A percentile compares a stretch with the other conserved stretches of the same genome.
These are phyloP conservation scores for Metschnikowia lochheadii DNA, from an alignment of 805 yeast species.

Conservation along the genomic window DNA sequence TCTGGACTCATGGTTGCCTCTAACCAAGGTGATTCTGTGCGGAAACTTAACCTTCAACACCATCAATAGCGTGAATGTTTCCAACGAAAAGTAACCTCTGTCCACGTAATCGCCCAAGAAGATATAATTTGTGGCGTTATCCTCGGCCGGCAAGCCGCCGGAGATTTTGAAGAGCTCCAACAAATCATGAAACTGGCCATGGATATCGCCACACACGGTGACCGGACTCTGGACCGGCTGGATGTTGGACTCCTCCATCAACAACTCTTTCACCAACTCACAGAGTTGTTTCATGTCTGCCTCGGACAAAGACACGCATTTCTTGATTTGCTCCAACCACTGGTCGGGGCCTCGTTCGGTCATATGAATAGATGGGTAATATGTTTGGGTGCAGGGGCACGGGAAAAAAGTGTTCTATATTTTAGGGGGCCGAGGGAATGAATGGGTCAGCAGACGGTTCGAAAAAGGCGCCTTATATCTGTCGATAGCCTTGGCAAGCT, in stretches of 20 bases:
- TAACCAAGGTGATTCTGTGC: slow-evolving; percentile 76
- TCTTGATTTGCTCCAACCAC: slow-evolving; percentile 91
- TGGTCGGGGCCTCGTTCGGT: slow-evolving; percentile 85
- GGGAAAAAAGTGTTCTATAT: too few species aligned
- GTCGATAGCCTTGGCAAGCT: not conserved
- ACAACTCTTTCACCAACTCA: slow-evolving; percentile 87
- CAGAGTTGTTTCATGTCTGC: slow-evolving; percentile 94
- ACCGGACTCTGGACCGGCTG: slow-evolving; percentile 94
- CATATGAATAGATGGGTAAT: slow-evolving; percentile 32
- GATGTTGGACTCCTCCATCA: slow-evolving; percentile 94
- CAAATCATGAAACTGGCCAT: slow-evolving; percentile 95
- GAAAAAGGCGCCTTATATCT: not conserved
- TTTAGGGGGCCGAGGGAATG: not conserved
- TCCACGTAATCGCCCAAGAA: slow-evolving; percentile 96
- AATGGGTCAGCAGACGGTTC: not conserved
- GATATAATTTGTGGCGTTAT: slow-evolving; percentile 60
- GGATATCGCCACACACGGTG: slow-evolving; percentile 96
- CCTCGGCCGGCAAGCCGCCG: slow-evolving; percentile 87
- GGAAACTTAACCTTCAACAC: slow-evolving; percentile 89
- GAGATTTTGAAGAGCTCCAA: slow-evolving; percentile 83
- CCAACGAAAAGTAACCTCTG: slow-evolving; percentile 93
- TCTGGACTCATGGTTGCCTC: slow-evolving; percentile 97
- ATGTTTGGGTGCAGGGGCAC: not conserved
- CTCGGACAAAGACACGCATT: slow-evolving; percentile 85
- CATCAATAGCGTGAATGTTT: slow-evolving; percentile 91